A percentile compares a stretch with the other conserved stretches of the same genome.
Conservation (phyloP, 1,139 yeast species). For the Hansenula lynferdii region DNA sequence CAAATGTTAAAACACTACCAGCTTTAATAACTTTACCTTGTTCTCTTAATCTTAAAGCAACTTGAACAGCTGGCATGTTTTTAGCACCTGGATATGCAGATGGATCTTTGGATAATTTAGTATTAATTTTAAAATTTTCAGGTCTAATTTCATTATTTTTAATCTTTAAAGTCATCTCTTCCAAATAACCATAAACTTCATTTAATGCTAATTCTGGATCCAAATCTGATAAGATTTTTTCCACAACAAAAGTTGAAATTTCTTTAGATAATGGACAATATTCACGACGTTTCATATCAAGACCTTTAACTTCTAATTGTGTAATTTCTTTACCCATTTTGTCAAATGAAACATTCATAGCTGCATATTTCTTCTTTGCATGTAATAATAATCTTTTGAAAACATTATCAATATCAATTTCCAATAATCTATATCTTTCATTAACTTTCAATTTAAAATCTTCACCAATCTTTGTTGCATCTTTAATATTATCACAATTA, state of each 20-base stretch:
- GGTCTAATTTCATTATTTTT: slow-evolving; percentile 56
- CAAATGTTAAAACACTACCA: slow-evolving; percentile 86
- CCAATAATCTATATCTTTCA: slow-evolving; percentile 80
- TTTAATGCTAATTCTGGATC: slow-evolving; percentile 77
- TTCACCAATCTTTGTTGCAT: slow-evolving; percentile 80
- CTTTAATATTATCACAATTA: slow-evolving; percentile 61
- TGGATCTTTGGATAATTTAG: slow-evolving; percentile 75
- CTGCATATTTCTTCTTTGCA: slow-evolving; percentile 98
- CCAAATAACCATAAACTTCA: slow-evolving; percentile 70
- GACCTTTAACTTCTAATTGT: slow-evolving; percentile 84
- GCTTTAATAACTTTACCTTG: slow-evolving; percentile 85
- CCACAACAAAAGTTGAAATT: slow-evolving; percentile 69
- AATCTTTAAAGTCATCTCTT: slow-evolving; percentile 53
- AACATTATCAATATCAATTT: slow-evolving; percentile 93
- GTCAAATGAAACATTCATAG: slow-evolving; percentile 57
- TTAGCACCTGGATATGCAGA: slow-evolving; percentile 71
- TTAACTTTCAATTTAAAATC: slow-evolving; percentile 83
- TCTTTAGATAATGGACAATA: slow-evolving; percentile 91
- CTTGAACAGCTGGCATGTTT: slow-evolving; percentile 90
- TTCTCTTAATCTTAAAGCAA: slow-evolving; percentile 73
- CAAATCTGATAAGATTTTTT: slow-evolving; percentile 63
- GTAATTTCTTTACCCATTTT: slow-evolving; percentile 43
- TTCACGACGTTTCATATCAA: slow-evolving; percentile 97
- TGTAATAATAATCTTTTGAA: slow-evolving; percentile 81
- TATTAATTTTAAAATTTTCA: slow-evolving; percentile 66